Conservation (phyloP, 163 green algal genomes). For the Prototheca cutis region DNA sequence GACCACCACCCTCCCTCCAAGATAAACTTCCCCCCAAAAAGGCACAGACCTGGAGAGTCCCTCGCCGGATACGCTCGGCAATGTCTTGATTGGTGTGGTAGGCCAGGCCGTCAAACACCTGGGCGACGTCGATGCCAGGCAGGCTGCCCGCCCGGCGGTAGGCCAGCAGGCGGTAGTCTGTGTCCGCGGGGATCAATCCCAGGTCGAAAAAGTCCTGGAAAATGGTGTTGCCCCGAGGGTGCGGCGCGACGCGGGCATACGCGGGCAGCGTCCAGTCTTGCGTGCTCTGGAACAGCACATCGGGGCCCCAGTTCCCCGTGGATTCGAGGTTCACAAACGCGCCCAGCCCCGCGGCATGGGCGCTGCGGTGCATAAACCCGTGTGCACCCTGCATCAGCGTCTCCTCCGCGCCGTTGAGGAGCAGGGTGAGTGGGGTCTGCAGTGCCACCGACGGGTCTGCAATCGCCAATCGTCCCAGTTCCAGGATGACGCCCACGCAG, state of each 20-base stretch:
- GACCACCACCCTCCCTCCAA: no score
- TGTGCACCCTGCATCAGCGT: conserved; percentile 50
- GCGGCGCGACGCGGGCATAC: conserved; percentile 24
- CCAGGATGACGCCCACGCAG: conserved; percentile 40
- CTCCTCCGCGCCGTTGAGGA: conserved; percentile 73
- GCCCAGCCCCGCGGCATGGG: conserved; percentile 19
- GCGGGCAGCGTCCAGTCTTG: conserved; percentile 40
- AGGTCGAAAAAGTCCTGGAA: conserved; percentile 49
- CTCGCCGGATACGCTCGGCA: conserved; percentile 37
- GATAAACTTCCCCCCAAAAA: no score
- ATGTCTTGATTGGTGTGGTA: conserved; percentile 62
- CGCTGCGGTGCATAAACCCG: conserved; percentile 46
- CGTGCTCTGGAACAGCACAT: conserved; percentile 58
- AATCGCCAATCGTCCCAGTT: conserved; percentile 40
- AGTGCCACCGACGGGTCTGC: conserved; percentile 15
- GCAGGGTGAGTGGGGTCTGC: conserved; percentile 41
- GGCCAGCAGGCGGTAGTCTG: conserved; percentile 60
- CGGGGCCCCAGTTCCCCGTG: conserved; percentile 50
- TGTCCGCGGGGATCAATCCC: conserved; percentile 60
- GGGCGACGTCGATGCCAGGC: conserved; percentile 62
- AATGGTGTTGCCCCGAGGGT: conserved; percentile 43
- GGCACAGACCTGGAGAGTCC: conserved; percentile 55
- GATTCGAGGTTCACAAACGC: conserved; percentile 73
- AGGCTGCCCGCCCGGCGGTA: conserved; percentile 38
- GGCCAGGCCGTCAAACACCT: conserved; percentile 46